Evolutionary conservation across 129 eudicot genomes (phyloP), one percentile per base, ranked within the genome.

Genomic region (Flaveria ramosissima): DNA sequence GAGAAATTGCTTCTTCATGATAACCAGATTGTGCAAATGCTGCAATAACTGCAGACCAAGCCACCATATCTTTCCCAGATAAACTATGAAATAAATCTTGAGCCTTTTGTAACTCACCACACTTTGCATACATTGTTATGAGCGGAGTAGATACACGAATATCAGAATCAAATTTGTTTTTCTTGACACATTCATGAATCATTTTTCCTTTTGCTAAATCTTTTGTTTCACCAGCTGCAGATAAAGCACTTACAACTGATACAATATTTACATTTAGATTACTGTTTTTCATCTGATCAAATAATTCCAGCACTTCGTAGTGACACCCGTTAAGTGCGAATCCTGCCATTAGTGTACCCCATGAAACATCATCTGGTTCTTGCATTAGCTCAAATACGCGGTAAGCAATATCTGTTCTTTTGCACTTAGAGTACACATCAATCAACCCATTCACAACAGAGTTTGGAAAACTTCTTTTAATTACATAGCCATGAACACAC

Each of bases 281-380:
- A 39, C 77, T 73, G 59, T 77, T 78, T 67, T 70, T 87, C 82
- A 90, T 81, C 42, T 55, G 61, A 81, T 85, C 88, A 75, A 85
- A 87, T 57, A 90, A 77, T 65, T 81, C 81, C 76, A 90, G 61
- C 26, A 85, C 90, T 77, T 77, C 79, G 1, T 26, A 51, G 26
- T 75, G 85, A 70, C 66, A 51, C 39, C 92, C 90, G 69, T 87
- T 90, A 62, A 81, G 77, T 0, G 78, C 77, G 77, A 85, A 90
- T 59, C 96, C 96, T 1, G 96, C 84, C 96, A 90, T 90, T 59
- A 90, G 77, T 23, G 96, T 87, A 66, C 96, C 92, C 96, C 88
- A 90, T 12, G 92, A 78, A 64, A 90, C 92, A 71, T 85, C 88
- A 19, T 90, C 92, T 41, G 77, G 78, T 6, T 66, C 80, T 47